Evolutionary conservation across 495 filamentous ascomycete genomes (phyloP).

Genomic region (Lasiosphaeria hispida): DNA sequence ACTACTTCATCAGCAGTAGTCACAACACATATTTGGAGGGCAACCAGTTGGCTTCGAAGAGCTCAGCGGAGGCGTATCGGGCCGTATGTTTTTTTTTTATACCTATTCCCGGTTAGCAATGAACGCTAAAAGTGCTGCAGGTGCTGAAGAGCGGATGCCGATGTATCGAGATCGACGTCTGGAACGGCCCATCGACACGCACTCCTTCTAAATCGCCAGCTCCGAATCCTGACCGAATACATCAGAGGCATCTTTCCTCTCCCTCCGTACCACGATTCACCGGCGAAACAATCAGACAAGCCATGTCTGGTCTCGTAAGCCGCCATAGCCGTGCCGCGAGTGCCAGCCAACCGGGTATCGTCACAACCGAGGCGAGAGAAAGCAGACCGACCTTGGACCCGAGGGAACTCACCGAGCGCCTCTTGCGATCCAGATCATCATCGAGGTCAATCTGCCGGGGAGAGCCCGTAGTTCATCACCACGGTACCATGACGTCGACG

Average conservation of each 20-base stretch:
- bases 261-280: constrained; percentile 35
- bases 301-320: constrained; percentile 24
- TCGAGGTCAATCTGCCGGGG: constrained; percentile 24
- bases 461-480: constrained; percentile 31
- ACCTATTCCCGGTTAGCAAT: background rate
- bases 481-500: constrained; percentile 79
- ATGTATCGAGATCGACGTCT: constrained; percentile 95
- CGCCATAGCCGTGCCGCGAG: constrained; percentile 40
- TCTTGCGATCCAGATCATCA: constrained; percentile 24
- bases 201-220: constrained; percentile 25
- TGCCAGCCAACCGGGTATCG: constrained; percentile 19
- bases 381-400: constrained; percentile 27
- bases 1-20: constrained; percentile 88
- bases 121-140: constrained; percentile 20
- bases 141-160: constrained; percentile 72
- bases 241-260: constrained; percentile 39
- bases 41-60: constrained; percentile 78
- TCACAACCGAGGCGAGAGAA: constrained; percentile 14
- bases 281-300: constrained; percentile 26
- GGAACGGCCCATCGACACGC: constrained; percentile 61
- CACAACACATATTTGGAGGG: constrained; percentile 86
- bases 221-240: constrained; percentile 22
- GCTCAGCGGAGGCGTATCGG: constrained; percentile 77
- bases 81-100: constrained; percentile 46
- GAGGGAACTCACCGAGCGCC: constrained; percentile 22